Evolutionary conservation across 768 basidiomycete species (phyloP), one percentile per base, ranked within the genome.

Genomic region (Leccinum disarticulatum): DNA sequence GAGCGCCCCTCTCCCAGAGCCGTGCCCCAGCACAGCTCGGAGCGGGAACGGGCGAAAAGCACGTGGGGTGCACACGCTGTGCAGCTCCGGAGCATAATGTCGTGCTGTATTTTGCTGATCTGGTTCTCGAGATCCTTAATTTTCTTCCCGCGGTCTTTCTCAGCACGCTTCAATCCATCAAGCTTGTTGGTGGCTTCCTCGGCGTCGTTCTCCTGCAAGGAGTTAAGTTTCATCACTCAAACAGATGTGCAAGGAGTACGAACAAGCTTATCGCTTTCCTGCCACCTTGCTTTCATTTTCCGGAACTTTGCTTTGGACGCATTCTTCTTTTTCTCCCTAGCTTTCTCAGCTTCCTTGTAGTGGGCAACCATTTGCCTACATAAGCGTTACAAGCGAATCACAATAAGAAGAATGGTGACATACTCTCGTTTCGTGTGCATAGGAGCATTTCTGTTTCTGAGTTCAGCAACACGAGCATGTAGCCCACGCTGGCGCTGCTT

Each of bases 381-480:
- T 57, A 28, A 31, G 28, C 19, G 14, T 46, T 36, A 53, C 4
- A 53, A 30, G n/a, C 13, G 48, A 35, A 30, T 8, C 8, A 22
- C 4, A 10, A 4, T 10, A 25, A 54, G 58, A 17, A 17, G 15
- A 14, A 27, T 15, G 46, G 3, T 22, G 17, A 65, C 68, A 48
- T 56, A 83, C 79, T 74, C 73, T 58, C 85, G 77, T n/a, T 85
- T 77, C 3, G 77, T 77, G 60, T 85, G 83, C 14, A 85, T 83
- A 4, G 92, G 91, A n/a, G 79, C 81, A 52, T 92, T 87, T 71
- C 79, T 84, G 14, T 79, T 77, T 65, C 83, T 80, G 49, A 91
- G 73, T 33, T 61, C 68, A 47, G 76, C 77, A 38, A 88, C 83
- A 57, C 78, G 79, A 15, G 71, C 73, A 63, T 84, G 82, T 13